Conservation (phyloP, 2,329 filamentous ascomycete genomes). For the Stagonosporopsis vannaccii region DNA sequence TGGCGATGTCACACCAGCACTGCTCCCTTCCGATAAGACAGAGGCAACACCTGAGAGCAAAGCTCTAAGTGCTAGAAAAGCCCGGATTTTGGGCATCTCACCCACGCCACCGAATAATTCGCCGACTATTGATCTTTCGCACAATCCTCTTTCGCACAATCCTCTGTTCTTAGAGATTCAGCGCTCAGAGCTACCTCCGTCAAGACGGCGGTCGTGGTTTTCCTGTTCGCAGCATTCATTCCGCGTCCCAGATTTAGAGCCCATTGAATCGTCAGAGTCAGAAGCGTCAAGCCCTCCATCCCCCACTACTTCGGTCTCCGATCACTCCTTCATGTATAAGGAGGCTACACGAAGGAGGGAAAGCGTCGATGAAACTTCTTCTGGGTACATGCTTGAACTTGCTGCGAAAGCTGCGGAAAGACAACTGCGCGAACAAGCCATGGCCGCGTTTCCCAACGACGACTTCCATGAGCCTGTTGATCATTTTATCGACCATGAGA, state of each 20-base stretch:
- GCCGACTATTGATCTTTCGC: conserved; percentile 38
- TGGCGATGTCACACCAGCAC: conserved; percentile 69
- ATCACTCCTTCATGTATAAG: conserved; percentile 58
- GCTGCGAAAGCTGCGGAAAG: conserved; percentile 81
- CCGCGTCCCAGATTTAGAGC: conserved; percentile 66
- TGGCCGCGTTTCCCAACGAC: conserved; percentile 77
- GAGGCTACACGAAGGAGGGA: conserved; percentile 64
- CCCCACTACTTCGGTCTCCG: conserved; percentile 56
- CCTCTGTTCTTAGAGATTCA: conserved; percentile 48
- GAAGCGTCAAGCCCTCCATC: conserved; percentile 58
- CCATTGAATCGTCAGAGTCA: conserved; percentile 68
- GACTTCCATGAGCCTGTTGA: conserved; percentile 73
- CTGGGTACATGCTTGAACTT: conserved; percentile 78
- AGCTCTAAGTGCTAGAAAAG: conserved; percentile 32
- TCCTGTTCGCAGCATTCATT: conserved; percentile 62
- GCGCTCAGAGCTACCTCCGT: conserved; percentile 42
- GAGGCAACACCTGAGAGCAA: conserved; percentile 66
- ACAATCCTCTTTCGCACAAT: conserved; percentile 43
- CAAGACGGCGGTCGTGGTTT: conserved; percentile 44
- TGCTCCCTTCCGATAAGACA: conserved; percentile 72
- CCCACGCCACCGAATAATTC: conserved; percentile 55
- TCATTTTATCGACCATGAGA: conserved; percentile 72
- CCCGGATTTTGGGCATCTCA: conserved; percentile 54
- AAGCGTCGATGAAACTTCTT: conserved; percentile 78
- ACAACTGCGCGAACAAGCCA: conserved; percentile 77